These are phyloP conservation scores for Cucurbita pepo DNA, from an alignment of 306 rosid genomes.

Conservation along the genomic window DNA sequence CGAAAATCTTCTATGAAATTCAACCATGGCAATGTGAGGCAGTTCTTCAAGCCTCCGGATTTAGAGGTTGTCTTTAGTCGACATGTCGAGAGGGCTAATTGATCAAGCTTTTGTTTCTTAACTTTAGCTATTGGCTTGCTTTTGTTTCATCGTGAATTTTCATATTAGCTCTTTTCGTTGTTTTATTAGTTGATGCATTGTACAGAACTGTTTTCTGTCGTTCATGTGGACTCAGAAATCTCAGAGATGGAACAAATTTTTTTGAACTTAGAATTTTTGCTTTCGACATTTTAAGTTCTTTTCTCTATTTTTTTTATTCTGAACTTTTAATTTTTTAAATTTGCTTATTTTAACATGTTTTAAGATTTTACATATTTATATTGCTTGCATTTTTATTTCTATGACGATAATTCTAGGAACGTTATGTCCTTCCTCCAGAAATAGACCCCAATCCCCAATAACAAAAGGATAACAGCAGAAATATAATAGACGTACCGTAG, in stretches of 20 bases:
- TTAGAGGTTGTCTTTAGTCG: constrained; percentile 65
- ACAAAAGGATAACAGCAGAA: neutral
- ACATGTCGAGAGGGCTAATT: constrained; percentile 41
- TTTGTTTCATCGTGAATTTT: too few relatives aligned
- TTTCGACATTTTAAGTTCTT: neutral
- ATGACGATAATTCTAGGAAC: too few relatives aligned
- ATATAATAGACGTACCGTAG: constrained; percentile 36
- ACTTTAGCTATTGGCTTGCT: neutral
- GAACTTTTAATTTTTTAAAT: too few relatives aligned
- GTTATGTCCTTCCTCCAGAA: too few relatives aligned
- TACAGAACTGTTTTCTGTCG: neutral
- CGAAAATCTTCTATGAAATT: constrained; percentile 44
- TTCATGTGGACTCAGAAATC: neutral
- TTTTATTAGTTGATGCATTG: neutral
- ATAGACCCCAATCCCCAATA: too few relatives aligned
- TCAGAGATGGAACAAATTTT: neutral
- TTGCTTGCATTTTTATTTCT: too few relatives aligned
- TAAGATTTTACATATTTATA: too few relatives aligned
- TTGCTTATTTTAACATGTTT: neutral
- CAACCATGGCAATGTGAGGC: constrained; percentile 26
- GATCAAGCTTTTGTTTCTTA: neutral
- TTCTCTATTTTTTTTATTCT: neutral
- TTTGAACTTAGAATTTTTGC: neutral
- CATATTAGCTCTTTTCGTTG: neutral
- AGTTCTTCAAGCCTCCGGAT: constrained; percentile 72